Evolutionary conservation across 108 stramenopile species (phyloP), one percentile per base, ranked within the genome.

Genomic region (Nitzschia palea): DNA sequence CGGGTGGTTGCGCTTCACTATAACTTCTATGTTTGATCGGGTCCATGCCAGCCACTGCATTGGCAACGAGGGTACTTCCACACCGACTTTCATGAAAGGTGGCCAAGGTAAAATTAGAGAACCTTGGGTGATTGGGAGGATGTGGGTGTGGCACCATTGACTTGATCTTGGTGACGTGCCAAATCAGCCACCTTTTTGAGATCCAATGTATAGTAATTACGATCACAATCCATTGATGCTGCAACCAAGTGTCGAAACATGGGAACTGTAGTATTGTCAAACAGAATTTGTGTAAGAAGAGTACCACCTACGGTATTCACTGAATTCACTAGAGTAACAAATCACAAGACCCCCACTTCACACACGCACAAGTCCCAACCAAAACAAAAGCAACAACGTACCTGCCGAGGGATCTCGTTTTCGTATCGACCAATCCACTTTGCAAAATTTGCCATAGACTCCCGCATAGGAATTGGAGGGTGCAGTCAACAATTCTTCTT

Each of bases 51-150:
- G 78, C 78, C 67, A 97, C 77, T 36, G 91, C 74, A 77, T 99
- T 99, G 20, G 98, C 96, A 9, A 97, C 96, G n/a, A 97, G 67
- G 1, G 98, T 97, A 2, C 80, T 83, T 9, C 98, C 98, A 64
- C 92, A 93, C 34, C 98, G 87, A 32, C 81, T 85, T 80, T 97
- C 97, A 64, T 99, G 98, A 79, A 97, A 97, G 29, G 96, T 88
- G 31, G 95, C 93, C 6, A 91, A 95, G 14, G 73, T 71, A 25
- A 86, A 76, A 52, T 84, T 68, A 45, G 85, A 58, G n/a, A 15
- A 81, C 48, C 31, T 56, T 80, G 10, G 83, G 77, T 27, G 32
- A 44, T 17, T 47, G 57, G 20, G 55, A 34, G 27, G 44, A 30
- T 22, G 36, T 66, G 26, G 26, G 48, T 14, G 60, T 40, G 28